These are phyloP conservation scores for Phytophthora europaea DNA, from an alignment of 352 stramenopile genomes.

Conservation along the genomic window DNA sequence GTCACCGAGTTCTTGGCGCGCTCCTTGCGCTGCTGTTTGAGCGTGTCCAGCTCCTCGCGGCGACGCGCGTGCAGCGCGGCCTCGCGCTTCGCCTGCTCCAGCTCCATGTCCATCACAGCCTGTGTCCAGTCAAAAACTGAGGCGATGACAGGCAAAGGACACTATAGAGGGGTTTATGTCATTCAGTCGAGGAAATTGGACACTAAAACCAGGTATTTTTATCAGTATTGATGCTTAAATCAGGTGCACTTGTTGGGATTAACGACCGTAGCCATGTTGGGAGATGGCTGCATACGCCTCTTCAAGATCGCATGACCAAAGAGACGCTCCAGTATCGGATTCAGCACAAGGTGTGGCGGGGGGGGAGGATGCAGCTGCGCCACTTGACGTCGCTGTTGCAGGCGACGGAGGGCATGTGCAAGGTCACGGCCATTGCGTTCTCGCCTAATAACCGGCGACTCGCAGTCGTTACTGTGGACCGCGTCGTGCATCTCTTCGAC, in stretches of 20 bases:
- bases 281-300: constrained; percentile 45
- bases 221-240: not conserved
- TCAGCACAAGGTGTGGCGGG: not conserved
- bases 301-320: constrained; percentile 45
- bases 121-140: constrained; percentile 25
- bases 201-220: not conserved
- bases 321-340: constrained; percentile 2
- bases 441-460: constrained; percentile 95
- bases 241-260: not conserved
- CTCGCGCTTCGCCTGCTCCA: constrained; percentile 71
- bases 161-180: constrained; percentile 10
- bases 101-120: constrained; percentile 28
- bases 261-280: constrained; percentile 19
- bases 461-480: constrained; percentile 93
- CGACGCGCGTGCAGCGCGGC: constrained; percentile 75
- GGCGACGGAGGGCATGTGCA: constrained; percentile 91
- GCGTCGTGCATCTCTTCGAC: constrained; percentile 95
- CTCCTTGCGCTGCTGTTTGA: constrained; percentile 88
- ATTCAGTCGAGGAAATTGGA: not conserved
- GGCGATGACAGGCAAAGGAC: not conserved
- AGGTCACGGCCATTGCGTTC: constrained; percentile 94
- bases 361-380: constrained; percentile 89
- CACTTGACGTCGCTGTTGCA: constrained; percentile 93
- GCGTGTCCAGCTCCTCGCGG: constrained; percentile 74
- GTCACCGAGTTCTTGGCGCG: constrained; percentile 62